Evolutionary conservation across 805 yeast genomes (phyloP).

Genomic region (Wilhelminamyces savonicus): DNA sequence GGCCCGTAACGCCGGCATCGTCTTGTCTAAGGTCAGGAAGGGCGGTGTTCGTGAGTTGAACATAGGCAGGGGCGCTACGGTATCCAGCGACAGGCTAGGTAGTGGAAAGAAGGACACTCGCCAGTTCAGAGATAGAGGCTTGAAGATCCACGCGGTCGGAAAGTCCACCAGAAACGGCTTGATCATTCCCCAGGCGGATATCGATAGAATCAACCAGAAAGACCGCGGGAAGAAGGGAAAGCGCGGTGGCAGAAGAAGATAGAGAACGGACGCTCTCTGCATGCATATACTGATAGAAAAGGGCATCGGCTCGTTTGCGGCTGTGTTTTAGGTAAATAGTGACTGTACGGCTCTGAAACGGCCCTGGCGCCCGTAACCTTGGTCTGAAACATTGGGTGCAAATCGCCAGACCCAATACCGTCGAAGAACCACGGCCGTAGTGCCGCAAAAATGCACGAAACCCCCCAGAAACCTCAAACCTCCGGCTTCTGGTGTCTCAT

Average conservation of each 20-base stretch:
- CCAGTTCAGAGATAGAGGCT: conserved; percentile 64
- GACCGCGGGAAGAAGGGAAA: conserved; percentile 4
- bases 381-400: too few species aligned
- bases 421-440: too few species aligned
- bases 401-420: too few species aligned
- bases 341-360: too few species aligned
- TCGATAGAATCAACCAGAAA: conserved; percentile 36
- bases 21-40: conserved; percentile 65
- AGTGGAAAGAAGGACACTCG: conserved; percentile 32
- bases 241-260: conserved; percentile 1
- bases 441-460: too few species aligned
- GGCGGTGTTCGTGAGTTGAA: conserved; percentile 57
- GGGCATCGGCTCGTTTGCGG: not conserved
- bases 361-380: too few species aligned
- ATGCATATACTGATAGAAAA: not conserved
- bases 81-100: conserved; percentile 48
- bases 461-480: too few species aligned
- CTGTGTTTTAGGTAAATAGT: not conserved
- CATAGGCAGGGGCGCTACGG: conserved; percentile 48
- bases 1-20: conserved; percentile 86
- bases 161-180: conserved; percentile 74
- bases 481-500: too few species aligned
- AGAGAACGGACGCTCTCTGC: conserved; percentile 1
- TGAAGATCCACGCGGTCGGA: conserved; percentile 73
- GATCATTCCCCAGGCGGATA: conserved; percentile 60